phyloP scores from a whole-genome alignment of 2,329 filamentous ascomycete species.

The Epichloe bromicola region DNA sequence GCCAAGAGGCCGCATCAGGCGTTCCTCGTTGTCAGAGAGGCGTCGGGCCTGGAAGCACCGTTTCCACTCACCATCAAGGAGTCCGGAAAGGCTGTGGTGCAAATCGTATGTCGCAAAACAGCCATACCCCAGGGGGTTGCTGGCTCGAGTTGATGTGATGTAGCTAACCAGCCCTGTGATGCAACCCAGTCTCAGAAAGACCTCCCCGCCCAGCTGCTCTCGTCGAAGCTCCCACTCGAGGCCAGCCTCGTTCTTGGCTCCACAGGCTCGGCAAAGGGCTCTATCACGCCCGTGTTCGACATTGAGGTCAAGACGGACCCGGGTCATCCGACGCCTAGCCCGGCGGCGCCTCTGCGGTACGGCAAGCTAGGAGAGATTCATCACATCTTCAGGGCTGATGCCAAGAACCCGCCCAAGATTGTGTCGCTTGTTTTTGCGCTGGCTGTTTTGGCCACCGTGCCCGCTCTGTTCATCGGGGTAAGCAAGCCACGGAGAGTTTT shows the following conservation, averaged over 20 bases:
- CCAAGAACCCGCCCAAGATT: conserved; percentile 66
- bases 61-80: conserved; percentile 78
- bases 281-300: conserved; percentile 60
- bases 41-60: conserved; percentile 70
- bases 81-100: conserved; percentile 71
- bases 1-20: conserved; percentile 85
- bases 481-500: neutral
- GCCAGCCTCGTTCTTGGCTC: conserved; percentile 79
- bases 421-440: conserved; percentile 68
- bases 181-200: conserved; percentile 65
- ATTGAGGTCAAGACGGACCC: conserved; percentile 53
- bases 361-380: conserved; percentile 73
- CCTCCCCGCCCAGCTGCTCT: conserved; percentile 70
- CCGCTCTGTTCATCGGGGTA: conserved; percentile 58
- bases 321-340: conserved; percentile 42
- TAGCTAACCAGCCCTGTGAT: neutral
- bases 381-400: conserved; percentile 76
- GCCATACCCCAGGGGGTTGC: neutral
- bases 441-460: conserved; percentile 60
- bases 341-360: conserved; percentile 65
- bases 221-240: conserved; percentile 51
- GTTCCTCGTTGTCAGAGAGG: conserved; percentile 72
- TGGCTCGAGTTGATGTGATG: neutral
- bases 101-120: conserved; percentile 53
- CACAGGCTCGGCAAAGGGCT: conserved; percentile 61